Base-by-base conservation (phyloP, 306 rosid species). In the Vigna nakashimae region DNA sequence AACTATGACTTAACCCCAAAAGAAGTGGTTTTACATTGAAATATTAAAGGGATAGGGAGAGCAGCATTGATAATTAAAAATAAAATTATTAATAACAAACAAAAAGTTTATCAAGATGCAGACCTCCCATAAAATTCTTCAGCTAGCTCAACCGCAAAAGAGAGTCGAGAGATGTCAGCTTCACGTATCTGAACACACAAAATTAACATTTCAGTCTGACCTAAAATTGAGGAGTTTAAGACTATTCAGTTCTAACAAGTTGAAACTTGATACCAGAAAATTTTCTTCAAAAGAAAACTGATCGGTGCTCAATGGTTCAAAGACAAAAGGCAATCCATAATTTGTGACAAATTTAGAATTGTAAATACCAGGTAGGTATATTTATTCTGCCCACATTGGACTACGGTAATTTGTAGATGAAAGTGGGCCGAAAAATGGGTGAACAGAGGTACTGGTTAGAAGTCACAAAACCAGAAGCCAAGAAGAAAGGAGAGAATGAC, bases 61-160 rank as follows among this genome's bases (percentile, higher is more conserved):
- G 46, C 42, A 43, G 75, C 69, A 12, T 58, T 58, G 62, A 73
- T 43, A 65, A 52, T n/a, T 46, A n/a, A 26, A 63, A 9, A 69
- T 38, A 49, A 30, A 32, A 67, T 66, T 48, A 57, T 55, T 38
- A 79, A n/a, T 64, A 64, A 38, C 28, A 79, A 43, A 8, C 17
- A 63, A 72, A 55, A 28, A 28, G 45, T 76, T 70, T 42, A 59
- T 53, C 52, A 55, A 80, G 81, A 69, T 67, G 70, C 86, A 74
- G 78, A 95, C 98, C 98, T 95, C 91, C 98, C 98, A 75, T 92
- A 92, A 80, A 95, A 95, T 82, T 95, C 99, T 91, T 95, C 99
- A 65, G 99, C 99, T 71, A 95, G 99, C 85, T 95, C 98, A 72
- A 95, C 97, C 32, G 99, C 99, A 89, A 95, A 95, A 72, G 99